A percentile compares a stretch with the other conserved stretches of the same genome.
phyloP scores from a whole-genome alignment of 192 early-diverging fungal species.

The Coemansia asiatica region DNA sequence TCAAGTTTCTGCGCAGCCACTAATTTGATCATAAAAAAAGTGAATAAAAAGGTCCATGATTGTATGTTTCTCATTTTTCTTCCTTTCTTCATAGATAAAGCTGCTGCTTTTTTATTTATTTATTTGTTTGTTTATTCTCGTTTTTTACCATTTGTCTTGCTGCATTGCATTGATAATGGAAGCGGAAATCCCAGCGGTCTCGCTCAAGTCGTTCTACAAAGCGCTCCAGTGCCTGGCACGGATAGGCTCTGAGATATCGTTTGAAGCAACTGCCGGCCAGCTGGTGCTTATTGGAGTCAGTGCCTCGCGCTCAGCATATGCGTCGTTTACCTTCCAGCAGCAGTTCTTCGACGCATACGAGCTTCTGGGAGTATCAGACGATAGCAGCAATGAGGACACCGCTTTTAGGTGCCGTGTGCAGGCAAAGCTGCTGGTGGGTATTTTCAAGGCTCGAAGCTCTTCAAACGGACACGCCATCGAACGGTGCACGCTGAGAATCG shows the following conservation, averaged over 20 bases:
- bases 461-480: slow-evolving; percentile 27
- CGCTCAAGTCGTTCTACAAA: slow-evolving; percentile 56
- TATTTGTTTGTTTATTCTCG: neutral
- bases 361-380: slow-evolving; percentile 9
- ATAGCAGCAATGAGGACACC: slow-evolving; percentile 4
- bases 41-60: too few relatives aligned
- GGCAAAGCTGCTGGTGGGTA: slow-evolving; percentile 40
- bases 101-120: neutral
- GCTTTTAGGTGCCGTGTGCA: slow-evolving; percentile 47
- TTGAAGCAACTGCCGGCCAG: slow-evolving; percentile 58
- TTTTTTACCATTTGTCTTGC: neutral
- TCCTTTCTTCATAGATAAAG: neutral
- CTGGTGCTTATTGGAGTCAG: slow-evolving; percentile 64
- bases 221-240: slow-evolving; percentile 62
- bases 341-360: slow-evolving; percentile 70
- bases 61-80: slow-evolving; percentile 5
- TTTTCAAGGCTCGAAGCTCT: slow-evolving; percentile 38
- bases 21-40: too few relatives aligned
- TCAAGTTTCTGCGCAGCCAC: slow-evolving; percentile 17
- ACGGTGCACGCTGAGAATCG: slow-evolving; percentile 39
- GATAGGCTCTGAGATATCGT: slow-evolving; percentile 64
- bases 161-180: slow-evolving; percentile 31
- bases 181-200: slow-evolving; percentile 46
- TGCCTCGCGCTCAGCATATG: slow-evolving; percentile 66
- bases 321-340: slow-evolving; percentile 57